phyloP scores from a whole-genome alignment of 768 basidiomycete species.

The Hirschioporus abietinus region DNA sequence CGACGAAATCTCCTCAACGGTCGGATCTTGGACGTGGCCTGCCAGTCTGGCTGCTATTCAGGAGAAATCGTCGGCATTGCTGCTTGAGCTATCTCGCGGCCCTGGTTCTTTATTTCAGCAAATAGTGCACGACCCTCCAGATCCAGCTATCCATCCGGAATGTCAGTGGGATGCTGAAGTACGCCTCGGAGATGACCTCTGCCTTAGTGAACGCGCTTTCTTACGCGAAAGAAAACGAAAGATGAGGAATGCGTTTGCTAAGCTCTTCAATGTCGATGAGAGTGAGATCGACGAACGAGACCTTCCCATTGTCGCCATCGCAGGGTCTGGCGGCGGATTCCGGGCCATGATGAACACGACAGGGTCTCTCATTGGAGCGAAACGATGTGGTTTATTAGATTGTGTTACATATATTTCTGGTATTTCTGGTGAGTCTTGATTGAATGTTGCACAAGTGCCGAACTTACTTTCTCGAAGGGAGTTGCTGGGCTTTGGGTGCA shows the following conservation, averaged over 20 bases:
- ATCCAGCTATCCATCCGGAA: slow-evolving; percentile 22
- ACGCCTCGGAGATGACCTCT: slow-evolving; percentile 23
- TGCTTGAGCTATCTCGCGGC: slow-evolving; percentile 18
- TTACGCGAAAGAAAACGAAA: slow-evolving; percentile 18
- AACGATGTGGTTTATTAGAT: slow-evolving; percentile 22
- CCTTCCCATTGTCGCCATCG: slow-evolving; percentile 26
- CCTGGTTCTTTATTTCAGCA: slow-evolving; percentile 21
- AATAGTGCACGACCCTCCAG: slow-evolving; percentile 16
- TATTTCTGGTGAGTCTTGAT: slow-evolving; percentile 11
- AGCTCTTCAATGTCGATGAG: slow-evolving; percentile 19
- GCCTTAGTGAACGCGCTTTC: slow-evolving; percentile 22
- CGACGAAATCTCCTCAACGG: slow-evolving; percentile 10
- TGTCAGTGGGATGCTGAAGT: slow-evolving; percentile 25
- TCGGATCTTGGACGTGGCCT: slow-evolving; percentile 18
- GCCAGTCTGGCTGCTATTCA: slow-evolving; percentile 10
- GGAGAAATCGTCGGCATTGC: slow-evolving; percentile 13
- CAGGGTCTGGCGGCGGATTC: slow-evolving; percentile 24
- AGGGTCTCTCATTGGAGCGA: slow-evolving; percentile 19
- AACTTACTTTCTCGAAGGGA: slow-evolving; percentile 14
- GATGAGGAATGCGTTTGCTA: slow-evolving; percentile 22
- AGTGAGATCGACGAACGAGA: slow-evolving; percentile 23
- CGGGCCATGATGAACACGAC: slow-evolving; percentile 27
- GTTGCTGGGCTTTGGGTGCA: slow-evolving; percentile 23
- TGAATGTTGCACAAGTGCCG: neutral
- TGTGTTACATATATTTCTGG: slow-evolving; percentile 22